Percentiles rank a stretch among this genome's conserved stretches.
phyloP scores from a whole-genome alignment of 2,329 filamentous ascomycete species.

The Phyllosticta citrichinensis region DNA sequence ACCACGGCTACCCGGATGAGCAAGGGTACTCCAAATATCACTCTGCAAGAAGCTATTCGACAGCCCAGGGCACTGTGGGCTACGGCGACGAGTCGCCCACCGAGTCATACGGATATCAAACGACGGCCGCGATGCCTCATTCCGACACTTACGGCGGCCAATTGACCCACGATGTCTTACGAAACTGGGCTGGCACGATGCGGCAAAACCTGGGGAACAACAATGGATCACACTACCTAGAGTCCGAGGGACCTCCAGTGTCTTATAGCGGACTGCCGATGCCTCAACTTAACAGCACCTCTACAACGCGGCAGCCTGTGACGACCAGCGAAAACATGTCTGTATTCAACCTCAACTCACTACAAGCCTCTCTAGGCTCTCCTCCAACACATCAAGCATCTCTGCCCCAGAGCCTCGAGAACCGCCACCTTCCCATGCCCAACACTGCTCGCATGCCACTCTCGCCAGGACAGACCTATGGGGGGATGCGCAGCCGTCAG shows the following conservation, averaged over 20 bases:
- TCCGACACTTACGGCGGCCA: neutral
- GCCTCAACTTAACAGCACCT: conserved; percentile 3
- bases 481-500: neutral
- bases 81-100: conserved; percentile 3
- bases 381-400: neutral
- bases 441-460: conserved; percentile 4
- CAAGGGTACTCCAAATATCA: neutral
- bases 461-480: neutral
- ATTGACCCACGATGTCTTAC: neutral
- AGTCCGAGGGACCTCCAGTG: neutral
- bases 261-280: conserved; percentile 3
- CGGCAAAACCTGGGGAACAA: conserved; percentile 2
- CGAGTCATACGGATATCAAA: conserved; percentile 7
- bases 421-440: conserved; percentile 6
- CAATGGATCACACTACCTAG: conserved; percentile 1
- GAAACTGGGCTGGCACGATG: neutral
- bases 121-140: neutral
- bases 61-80: neutral
- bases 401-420: neutral
- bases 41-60: neutral
- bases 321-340: conserved; percentile 6
- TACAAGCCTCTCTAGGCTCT: conserved; percentile 2
- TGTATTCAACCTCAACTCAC: conserved; percentile 9
- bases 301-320: neutral
- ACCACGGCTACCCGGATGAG: neutral